These are phyloP conservation scores for Fraxinus ornus DNA, from an alignment of 305 asterid genomes.

Conservation along the genomic window DNA sequence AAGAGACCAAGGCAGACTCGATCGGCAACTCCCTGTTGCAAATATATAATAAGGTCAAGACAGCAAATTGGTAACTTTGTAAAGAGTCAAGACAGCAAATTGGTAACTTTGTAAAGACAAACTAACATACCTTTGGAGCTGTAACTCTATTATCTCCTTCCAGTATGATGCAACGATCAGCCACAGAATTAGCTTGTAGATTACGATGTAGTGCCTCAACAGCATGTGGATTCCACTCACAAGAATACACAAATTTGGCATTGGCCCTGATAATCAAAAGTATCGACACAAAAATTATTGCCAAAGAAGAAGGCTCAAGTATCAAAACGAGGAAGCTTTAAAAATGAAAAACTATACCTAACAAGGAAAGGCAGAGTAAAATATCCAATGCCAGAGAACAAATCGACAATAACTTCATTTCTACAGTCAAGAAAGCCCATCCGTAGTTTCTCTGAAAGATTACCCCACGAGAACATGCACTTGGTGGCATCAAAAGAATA, in stretches of 20 bases:
- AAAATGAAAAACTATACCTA: slow-evolving; percentile 38
- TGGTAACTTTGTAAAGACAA: not conserved
- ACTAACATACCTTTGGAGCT: slow-evolving; percentile 72
- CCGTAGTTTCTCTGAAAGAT: slow-evolving; percentile 94
- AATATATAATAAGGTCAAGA: not conserved
- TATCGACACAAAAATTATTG: slow-evolving; percentile 14
- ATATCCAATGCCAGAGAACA: slow-evolving; percentile 96
- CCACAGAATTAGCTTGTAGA: slow-evolving; percentile 69
- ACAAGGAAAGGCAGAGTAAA: slow-evolving; percentile 86
- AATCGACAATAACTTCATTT: slow-evolving; percentile 84
- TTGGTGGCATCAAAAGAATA: slow-evolving; percentile 83
- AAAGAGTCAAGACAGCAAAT: not conserved
- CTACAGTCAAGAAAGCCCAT: slow-evolving; percentile 71
- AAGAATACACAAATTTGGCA: slow-evolving; percentile 87
- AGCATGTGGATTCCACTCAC: slow-evolving; percentile 97
- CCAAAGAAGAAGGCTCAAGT: not conserved
- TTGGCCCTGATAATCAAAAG: slow-evolving; percentile 55
- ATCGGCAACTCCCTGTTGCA: slow-evolving; percentile 83
- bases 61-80: no score
- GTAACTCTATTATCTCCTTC: slow-evolving; percentile 90
- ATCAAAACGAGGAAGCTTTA: not conserved
- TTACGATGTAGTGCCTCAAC: slow-evolving; percentile 82
- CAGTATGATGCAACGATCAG: slow-evolving; percentile 73
- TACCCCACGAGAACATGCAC: slow-evolving; percentile 99
- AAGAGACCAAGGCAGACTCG: slow-evolving; percentile 92